Evolutionary conservation across 805 yeast genomes (phyloP), one percentile per base, ranked within the genome.

Genomic region (Kurtzmaniella fragi): DNA sequence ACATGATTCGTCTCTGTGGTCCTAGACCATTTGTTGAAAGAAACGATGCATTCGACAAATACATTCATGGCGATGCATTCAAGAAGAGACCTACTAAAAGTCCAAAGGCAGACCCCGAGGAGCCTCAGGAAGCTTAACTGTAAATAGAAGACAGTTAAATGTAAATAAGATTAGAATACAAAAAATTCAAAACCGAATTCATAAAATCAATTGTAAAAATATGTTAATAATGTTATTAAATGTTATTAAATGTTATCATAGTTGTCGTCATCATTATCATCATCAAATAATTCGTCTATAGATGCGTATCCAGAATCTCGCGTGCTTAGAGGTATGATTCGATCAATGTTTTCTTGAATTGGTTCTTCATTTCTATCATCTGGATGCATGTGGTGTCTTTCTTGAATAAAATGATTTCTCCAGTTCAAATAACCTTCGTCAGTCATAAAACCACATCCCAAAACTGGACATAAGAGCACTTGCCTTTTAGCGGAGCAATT

Each of bases 11-110:
- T 37, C 53, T 86, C 28, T 70, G 84, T 28, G 95, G 95, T 1
- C 79, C 82, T 46, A 72, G 95, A 51, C 90, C 90, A 30, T 84
- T 80, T 70, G 77, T 80, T 12, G 87, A 84, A 54, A 73, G 78
- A 56, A 84, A 84, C 53, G 95, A 84, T 55, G 95, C 95, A 1
- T 89, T 90, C 62, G 95, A 88, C 60, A 87, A 86, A 58, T 90
- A 90, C 54, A 66, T 90, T 44, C 85, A 77, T 50, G 70, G 69
- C 5, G 71, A 67, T 48, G 69, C 72, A 8, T 63, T 63, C 49
- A 64, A 62, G 47, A 63, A 66, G 4, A 54, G 52, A 43, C 62
- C 66, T 20, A 44, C 37, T 14, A 27, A 38, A 7, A 39, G 42
- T 29, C 33, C 39, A 35, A 42, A 42, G 28, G n/a, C 38, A 14